Conservation (phyloP, 2,329 filamentous ascomycete genomes). For the Alternaria tenuissima region DNA sequence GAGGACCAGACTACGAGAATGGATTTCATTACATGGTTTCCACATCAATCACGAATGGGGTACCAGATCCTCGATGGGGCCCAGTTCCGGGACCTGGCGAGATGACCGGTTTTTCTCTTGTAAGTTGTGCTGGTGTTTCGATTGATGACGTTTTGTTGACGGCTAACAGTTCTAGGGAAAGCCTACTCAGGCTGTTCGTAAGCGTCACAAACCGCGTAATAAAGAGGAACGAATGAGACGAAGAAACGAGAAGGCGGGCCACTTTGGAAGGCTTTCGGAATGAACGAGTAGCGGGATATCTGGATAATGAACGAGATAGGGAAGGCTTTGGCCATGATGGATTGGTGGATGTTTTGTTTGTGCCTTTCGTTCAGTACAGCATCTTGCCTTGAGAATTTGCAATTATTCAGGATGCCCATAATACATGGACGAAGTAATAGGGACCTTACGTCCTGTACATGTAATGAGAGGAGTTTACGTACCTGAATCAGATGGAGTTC, state of each 20-base stretch:
- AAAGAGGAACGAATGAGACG: neutral
- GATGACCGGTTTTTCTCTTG: neutral
- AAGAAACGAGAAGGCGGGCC: neutral
- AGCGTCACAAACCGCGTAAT: neutral
- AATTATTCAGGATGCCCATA: neutral
- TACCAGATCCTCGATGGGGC: neutral
- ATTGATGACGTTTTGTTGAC: neutral
- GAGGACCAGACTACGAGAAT: neutral
- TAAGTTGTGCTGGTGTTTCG: neutral
- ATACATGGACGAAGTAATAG: neutral
- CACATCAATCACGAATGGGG: neutral
- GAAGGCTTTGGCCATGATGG: neutral
- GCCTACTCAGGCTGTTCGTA: neutral
- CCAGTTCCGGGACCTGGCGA: neutral
- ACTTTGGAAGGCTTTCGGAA: neutral
- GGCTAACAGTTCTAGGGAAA: neutral
- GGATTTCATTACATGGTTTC: neutral
- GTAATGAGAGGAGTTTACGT: neutral
- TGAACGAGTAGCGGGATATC: neutral
- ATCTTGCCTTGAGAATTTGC: neutral
- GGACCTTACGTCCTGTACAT: neutral
- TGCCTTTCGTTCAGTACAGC: neutral
- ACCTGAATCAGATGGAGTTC: neutral
- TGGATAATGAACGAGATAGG: neutral
- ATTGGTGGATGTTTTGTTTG: neutral